Evolutionary conservation across 805 yeast species (phyloP), one percentile per base, ranked within the genome.

Genomic region (Myxozyma udenii): DNA sequence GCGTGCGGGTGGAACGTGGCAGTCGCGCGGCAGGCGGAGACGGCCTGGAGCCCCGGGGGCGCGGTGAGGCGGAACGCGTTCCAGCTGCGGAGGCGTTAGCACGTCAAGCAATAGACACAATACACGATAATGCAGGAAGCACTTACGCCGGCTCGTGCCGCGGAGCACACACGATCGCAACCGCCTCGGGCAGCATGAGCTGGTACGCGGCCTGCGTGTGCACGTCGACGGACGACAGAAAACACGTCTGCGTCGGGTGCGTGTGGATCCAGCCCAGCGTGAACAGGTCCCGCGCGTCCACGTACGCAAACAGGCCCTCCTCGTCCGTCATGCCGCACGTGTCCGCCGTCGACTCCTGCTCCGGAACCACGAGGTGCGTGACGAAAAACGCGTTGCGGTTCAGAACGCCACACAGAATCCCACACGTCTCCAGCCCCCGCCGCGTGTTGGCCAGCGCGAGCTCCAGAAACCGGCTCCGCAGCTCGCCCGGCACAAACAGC

Each of bases 221-320:
- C 47, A 82, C 66, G 61, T 82, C 87, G 41, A 82, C 78, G 0
- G 85, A 79, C 11, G 84, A 78, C 64, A 82, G 66, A 63, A 82
- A 82, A 57, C 87, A 82, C n/a, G 84, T 71, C 63, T 82, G 87
- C 9, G 86, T 78, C 4, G 87, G 87, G 63, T 82, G 87, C 7
- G 87, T 83, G 64, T 82, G 87, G 47, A 82, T 83, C 87, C 87
- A 82, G 2, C 87, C 87, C 2, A 82, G 69, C n/a, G 82, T 77
- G 60, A 82, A 80, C 41, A 83, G 66, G 53, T 78, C 83, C 47
- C 77, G 70, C 28, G 67, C 58, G 61, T 81, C 86, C 39, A 81
- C 74, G 57, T 71, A 78, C 39, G 76, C 78, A 60, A 81, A 81
- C 53, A 82, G 63, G 3, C 69, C 66, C 57, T 81, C 85, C 61